Evolutionary conservation across 805 yeast genomes (phyloP).

Genomic region (Hanseniaspora vineae): DNA sequence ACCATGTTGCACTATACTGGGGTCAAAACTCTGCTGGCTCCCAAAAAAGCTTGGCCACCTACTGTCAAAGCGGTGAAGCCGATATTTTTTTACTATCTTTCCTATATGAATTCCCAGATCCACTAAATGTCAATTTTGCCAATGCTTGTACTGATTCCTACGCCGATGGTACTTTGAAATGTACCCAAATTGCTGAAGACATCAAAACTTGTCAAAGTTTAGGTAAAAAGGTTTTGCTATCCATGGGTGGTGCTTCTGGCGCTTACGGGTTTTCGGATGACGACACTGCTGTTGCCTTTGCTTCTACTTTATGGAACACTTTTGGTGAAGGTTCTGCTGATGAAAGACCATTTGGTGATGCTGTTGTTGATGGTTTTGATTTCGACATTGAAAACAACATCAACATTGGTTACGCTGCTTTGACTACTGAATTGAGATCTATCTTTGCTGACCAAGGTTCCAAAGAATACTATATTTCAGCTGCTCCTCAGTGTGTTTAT

Average conservation of each 20-base stretch:
- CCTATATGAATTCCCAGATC: slow-evolving; percentile 45
- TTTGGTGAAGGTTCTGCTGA: slow-evolving; percentile 47
- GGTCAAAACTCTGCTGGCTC: slow-evolving; percentile 72
- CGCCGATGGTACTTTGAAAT: slow-evolving; percentile 31
- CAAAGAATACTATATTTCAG: slow-evolving; percentile 60
- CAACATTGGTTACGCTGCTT: slow-evolving; percentile 52
- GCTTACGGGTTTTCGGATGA: slow-evolving; percentile 81
- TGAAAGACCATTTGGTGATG: slow-evolving; percentile 57
- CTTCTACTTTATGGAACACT: slow-evolving; percentile 45
- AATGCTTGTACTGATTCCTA: slow-evolving; percentile 30
- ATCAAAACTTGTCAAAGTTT: slow-evolving; percentile 60
- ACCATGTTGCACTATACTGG: slow-evolving; percentile 76
- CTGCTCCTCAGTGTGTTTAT: slow-evolving; percentile 87
- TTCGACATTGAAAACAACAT: slow-evolving; percentile 68
- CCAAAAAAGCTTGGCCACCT: slow-evolving; percentile 26
- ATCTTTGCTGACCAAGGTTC: slow-evolving; percentile 35
- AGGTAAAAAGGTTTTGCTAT: slow-evolving; percentile 70
- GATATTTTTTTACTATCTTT: slow-evolving; percentile 67
- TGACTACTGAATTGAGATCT: slow-evolving; percentile 41
- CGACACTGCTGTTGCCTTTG: slow-evolving; percentile 56
- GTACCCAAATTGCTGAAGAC: slow-evolving; percentile 49
- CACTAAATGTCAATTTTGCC: slow-evolving; percentile 43
- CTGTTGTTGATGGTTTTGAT: slow-evolving; percentile 84
- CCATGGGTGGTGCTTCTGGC: slow-evolving; percentile 65
- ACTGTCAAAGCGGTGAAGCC: slow-evolving; percentile 21